A percentile compares a stretch with the other conserved stretches of the same genome.
phyloP scores from a whole-genome alignment of 805 yeast species.

The Pichia heedii region DNA sequence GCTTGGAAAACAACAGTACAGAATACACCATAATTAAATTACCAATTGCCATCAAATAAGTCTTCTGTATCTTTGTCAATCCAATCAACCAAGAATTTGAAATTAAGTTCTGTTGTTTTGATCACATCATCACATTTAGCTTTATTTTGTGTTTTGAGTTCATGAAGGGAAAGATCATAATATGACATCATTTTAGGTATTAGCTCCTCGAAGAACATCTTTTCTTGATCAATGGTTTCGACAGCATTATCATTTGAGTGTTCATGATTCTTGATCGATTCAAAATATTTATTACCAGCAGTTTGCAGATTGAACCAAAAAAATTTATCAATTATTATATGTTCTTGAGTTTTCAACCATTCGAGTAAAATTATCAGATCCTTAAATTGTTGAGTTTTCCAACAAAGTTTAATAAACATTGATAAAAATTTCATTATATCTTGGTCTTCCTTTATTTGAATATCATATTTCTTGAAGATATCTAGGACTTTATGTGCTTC shows the following conservation, averaged over 20 bases:
- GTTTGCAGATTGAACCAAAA: constrained; percentile 5
- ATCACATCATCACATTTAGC: constrained; percentile 4
- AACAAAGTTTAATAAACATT: constrained; percentile 11
- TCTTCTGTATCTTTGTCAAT: constrained; percentile 11
- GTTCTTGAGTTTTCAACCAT: constrained; percentile 10
- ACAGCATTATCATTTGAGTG: neutral
- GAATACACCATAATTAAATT: too few species aligned
- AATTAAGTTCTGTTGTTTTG: constrained; percentile 6
- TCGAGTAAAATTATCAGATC: constrained; percentile 8
- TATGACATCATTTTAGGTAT: constrained; percentile 12
- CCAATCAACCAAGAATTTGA: constrained; percentile 14
- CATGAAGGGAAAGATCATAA: constrained; percentile 9
- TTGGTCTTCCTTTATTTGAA: constrained; percentile 9
- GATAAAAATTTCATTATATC: constrained; percentile 8
- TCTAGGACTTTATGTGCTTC: constrained; percentile 1
- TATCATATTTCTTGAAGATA: neutral
- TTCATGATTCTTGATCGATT: constrained; percentile 4
- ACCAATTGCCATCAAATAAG: constrained; percentile 8
- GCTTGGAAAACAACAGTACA: too few species aligned
- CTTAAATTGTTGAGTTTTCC: constrained; percentile 5
- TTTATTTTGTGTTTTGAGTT: constrained; percentile 4
- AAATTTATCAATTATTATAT: constrained; percentile 6
- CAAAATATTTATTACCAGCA: constrained; percentile 4
- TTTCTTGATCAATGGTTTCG: neutral
- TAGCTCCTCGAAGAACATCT: constrained; percentile 5